A percentile compares a stretch with the other conserved stretches of the same genome.
phyloP scores from a whole-genome alignment of 805 yeast genomes.

The Candida silvatica region DNA sequence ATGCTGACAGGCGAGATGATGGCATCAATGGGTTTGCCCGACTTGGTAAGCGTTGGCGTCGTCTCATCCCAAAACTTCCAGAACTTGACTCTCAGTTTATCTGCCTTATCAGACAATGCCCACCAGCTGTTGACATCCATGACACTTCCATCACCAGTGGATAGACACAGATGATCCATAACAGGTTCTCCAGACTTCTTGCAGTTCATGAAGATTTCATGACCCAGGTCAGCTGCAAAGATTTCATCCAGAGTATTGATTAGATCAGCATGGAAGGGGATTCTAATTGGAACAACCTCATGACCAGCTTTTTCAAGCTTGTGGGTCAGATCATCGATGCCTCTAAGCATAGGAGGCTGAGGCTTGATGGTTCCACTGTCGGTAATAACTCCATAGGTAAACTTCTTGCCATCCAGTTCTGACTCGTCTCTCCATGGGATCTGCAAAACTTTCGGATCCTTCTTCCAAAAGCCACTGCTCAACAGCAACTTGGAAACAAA shows the following conservation, averaged over 20 bases:
- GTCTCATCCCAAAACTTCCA: conserved; percentile 25
- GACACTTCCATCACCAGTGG: too few species aligned
- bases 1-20: conserved; percentile 33
- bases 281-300: conserved; percentile 40
- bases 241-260: conserved; percentile 19
- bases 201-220: conserved; percentile 13
- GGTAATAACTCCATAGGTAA: conserved; percentile 34
- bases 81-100: conserved; percentile 23
- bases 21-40: conserved; percentile 28
- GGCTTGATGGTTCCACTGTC: conserved; percentile 39
- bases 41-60: not conserved
- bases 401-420: conserved; percentile 12
- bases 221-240: conserved; percentile 37
- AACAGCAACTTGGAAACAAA: conserved; percentile 25
- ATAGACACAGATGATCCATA: too few species aligned
- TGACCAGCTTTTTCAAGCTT: conserved; percentile 30
- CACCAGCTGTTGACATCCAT: conserved; percentile 26
- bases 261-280: conserved; percentile 28
- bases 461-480: conserved; percentile 30
- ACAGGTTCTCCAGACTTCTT: conserved; percentile 18
- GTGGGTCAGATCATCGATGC: conserved; percentile 28
- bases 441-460: conserved; percentile 39
- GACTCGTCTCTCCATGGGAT: conserved; percentile 33
- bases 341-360: conserved; percentile 34
- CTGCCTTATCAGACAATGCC: conserved; percentile 29